Evolutionary conservation across 2,329 filamentous ascomycete genomes (phyloP).

Genomic region (Annulohypoxylon truncatum): DNA sequence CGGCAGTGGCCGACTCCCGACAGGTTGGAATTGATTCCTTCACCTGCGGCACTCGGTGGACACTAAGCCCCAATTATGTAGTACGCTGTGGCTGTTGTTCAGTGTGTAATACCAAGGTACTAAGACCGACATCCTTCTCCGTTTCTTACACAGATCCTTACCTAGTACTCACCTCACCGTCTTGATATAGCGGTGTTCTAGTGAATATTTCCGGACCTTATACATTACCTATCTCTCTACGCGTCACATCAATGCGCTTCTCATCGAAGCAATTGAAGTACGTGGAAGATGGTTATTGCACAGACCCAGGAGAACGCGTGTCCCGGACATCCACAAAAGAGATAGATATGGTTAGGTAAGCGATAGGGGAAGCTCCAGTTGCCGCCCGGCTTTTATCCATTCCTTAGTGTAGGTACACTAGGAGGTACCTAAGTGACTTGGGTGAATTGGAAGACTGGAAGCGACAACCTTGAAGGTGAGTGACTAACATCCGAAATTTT

Average conservation of each 20-base stretch:
- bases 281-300: constrained; percentile 1
- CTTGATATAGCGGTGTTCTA: background rate
- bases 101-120: background rate
- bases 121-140: background rate
- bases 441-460: background rate
- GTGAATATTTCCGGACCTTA: background rate
- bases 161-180: background rate
- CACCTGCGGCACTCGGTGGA: background rate
- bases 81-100: background rate
- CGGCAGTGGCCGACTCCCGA: constrained; percentile 8
- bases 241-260: background rate
- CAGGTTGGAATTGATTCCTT: background rate
- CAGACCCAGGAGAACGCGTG: background rate
- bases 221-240: constrained; percentile 4
- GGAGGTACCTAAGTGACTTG: background rate
- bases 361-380: background rate
- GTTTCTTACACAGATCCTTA: background rate
- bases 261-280: background rate
- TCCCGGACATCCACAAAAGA: background rate
- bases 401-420: background rate
- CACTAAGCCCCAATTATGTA: background rate
- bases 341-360: background rate
- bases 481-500: background rate
- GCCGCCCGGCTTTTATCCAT: constrained; percentile 3
- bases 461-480: constrained; percentile 1